Evolutionary conservation across 345 rosid genomes (phyloP).

Genomic region (Cardamine chenopodiifolia): DNA sequence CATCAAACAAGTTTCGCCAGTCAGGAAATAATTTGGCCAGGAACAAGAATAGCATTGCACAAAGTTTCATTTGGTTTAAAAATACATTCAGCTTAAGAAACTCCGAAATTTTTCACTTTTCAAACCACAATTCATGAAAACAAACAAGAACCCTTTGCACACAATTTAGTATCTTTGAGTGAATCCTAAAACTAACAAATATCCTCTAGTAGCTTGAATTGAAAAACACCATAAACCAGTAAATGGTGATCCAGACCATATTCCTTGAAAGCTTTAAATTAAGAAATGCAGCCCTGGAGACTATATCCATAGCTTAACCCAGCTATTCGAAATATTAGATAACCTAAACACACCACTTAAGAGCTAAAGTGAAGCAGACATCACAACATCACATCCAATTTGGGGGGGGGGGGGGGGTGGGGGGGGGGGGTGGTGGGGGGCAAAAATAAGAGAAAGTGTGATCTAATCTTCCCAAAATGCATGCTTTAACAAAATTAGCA

Average conservation of each 20-base stretch:
- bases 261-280: not conserved
- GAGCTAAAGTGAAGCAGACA: slow-evolving; percentile 10
- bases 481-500: not conserved
- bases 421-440: no score
- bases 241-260: not conserved
- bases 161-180: not conserved
- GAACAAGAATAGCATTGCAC: slow-evolving; percentile 3
- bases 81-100: not conserved
- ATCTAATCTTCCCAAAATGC: not conserved
- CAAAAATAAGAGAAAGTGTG: not conserved
- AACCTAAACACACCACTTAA: not conserved
- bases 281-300: slow-evolving; percentile 2
- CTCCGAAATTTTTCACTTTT: not conserved
- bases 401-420: no score
- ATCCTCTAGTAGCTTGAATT: not conserved
- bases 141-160: not conserved
- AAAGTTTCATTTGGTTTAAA: not conserved
- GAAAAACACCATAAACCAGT: not conserved
- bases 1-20: not conserved
- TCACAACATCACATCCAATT: not conserved
- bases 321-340: not conserved
- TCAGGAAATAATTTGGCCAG: not conserved
- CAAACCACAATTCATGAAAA: not conserved
- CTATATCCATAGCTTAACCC: slow-evolving; percentile 1
- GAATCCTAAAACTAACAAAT: not conserved